Conservation (phyloP, 257 asterid species). For the Capsicum rhomboideum region DNA sequence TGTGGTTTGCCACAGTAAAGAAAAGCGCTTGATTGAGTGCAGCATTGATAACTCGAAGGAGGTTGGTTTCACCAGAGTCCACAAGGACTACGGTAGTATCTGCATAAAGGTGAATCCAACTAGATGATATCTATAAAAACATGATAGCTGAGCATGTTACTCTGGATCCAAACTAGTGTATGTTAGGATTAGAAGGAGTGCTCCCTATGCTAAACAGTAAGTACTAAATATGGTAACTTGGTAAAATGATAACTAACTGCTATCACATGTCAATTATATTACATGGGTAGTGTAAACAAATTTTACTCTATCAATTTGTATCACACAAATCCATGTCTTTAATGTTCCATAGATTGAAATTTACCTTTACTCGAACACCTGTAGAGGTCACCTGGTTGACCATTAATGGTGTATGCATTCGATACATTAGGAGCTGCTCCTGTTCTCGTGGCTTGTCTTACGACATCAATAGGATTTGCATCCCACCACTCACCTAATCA, state of each 20-base stretch:
- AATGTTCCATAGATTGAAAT: not conserved
- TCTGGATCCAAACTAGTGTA: not conserved
- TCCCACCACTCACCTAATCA: constrained; percentile 95
- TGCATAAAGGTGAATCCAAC: constrained; percentile 21
- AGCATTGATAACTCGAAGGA: constrained; percentile 60
- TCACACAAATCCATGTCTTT: not conserved
- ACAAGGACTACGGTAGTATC: constrained; percentile 47
- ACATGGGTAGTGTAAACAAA: not conserved
- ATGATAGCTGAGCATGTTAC: not conserved
- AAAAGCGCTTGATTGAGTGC: constrained; percentile 84
- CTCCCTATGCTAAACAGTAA: not conserved
- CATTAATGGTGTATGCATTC: constrained; percentile 81
- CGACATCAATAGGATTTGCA: constrained; percentile 69
- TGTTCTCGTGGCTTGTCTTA: constrained; percentile 61
- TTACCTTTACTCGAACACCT: constrained; percentile 69
- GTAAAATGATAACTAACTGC: no score
- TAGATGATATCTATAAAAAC: not conserved
- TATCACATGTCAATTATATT: not conserved
- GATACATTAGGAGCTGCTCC: constrained; percentile 78
- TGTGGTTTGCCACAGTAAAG: constrained; percentile 77
- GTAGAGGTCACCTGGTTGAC: constrained; percentile 90
- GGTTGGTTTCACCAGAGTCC: constrained; percentile 58
- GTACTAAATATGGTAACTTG: no score
- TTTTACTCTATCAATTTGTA: not conserved
- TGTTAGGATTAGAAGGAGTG: not conserved